Evolutionary conservation across 257 asterid genomes (phyloP), one percentile per base, ranked within the genome.

Genomic region (Fraxinus excelsior): DNA sequence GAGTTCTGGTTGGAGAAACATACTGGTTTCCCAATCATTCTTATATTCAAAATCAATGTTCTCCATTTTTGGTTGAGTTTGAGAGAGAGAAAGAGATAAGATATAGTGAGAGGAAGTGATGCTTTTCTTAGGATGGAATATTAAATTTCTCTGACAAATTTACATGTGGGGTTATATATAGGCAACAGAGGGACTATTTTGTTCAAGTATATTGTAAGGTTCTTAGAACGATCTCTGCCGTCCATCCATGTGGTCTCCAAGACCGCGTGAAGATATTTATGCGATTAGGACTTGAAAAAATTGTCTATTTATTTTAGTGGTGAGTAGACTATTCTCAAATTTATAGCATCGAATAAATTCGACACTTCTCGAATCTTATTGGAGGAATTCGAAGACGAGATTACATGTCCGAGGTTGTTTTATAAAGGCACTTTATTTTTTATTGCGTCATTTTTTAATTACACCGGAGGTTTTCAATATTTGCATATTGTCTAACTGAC

Each of bases 1-100:
- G 1, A 87, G 82, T 23, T 87, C 90, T 1, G 83, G 34, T 28
- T 66, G 88, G 11, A 84, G 25, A 73, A 85, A 76, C 80, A 80
- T 76, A n/a, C 44, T 76, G 65, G 82, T 80, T 56, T 82, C 90
- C 91, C 88, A 87, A 13, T 76, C 82, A 74, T 82, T 69, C 6
- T 82, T 67, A 70, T 76, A 80, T 35, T 83, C 90, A 35, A 80
- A 84, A 31, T 81, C 83, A 31, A 62, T 40, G 53, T 71, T 83
- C 0, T 85, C 90, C 90, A 85, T 85, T 12, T 16, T 6, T 6
- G 13, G 23, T 44, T 11, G 4, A 35, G 7, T 68, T 38, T 40
- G 14, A 53, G 64, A 53, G 60, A 25, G 56, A 14, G 35, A 23
- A 19, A 12, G 51, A 11, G 51, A 51, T 25, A 7, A 26, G 38